These are phyloP conservation scores for Eustoma russellianum DNA, from an alignment of 257 asterid genomes.

Conservation along the genomic window DNA sequence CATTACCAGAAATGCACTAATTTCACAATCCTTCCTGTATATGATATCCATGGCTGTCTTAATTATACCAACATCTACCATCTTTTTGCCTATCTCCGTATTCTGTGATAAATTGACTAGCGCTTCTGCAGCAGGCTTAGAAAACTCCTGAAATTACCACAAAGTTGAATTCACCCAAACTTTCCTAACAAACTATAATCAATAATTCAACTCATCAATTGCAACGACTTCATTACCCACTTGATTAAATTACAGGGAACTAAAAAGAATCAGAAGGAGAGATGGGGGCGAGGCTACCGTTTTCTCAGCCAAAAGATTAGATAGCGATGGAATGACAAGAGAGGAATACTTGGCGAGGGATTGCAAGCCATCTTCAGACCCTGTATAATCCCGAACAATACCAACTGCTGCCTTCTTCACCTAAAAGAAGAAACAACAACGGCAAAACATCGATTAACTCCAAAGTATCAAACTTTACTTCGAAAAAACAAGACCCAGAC, in stretches of 20 bases:
- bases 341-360: conserved; percentile 52
- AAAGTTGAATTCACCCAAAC: not conserved
- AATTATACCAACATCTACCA: conserved; percentile 54
- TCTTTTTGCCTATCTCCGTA: conserved; percentile 52
- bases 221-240: not conserved
- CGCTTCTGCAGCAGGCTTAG: conserved; percentile 92
- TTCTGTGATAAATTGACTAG: conserved; percentile 80
- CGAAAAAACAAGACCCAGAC: not conserved
- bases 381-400: conserved; percentile 87
- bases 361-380: conserved; percentile 79
- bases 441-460: not conserved
- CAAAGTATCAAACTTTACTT: not conserved
- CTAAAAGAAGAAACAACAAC: conserved; percentile 17
- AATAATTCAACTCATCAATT: not conserved
- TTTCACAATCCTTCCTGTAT: conserved; percentile 50
- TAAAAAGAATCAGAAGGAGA: not conserved
- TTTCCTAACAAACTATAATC: not conserved
- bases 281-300: conserved; percentile 32
- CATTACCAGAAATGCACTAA: conserved; percentile 63
- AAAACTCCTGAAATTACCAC: conserved; percentile 50
- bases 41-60: conserved; percentile 53
- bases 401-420: conserved; percentile 69
- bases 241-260: not conserved
- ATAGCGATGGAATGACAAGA: conserved; percentile 49
- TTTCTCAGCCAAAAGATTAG: conserved; percentile 53